phyloP scores from a whole-genome alignment of 78 protist genomes.

The Dictyostelium discoideum region DNA sequence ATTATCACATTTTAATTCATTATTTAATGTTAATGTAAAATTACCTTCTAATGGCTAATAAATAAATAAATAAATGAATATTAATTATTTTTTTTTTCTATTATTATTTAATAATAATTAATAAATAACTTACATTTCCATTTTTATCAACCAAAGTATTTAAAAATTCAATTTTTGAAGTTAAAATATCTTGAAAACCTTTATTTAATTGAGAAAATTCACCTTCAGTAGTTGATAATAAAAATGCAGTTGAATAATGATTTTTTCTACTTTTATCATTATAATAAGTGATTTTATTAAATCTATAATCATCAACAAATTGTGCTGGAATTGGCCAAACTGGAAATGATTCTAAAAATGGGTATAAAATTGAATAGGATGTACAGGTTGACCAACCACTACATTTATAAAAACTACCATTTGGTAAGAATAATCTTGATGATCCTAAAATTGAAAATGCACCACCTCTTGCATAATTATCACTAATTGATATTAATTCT shows the following conservation, averaged over 20 bases:
- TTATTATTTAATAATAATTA: not conserved
- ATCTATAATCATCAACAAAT: not conserved
- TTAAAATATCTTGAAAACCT: not conserved
- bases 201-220: not conserved
- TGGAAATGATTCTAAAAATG: conserved; percentile 14
- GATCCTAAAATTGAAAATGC: conserved; percentile 22
- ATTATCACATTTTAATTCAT: not conserved
- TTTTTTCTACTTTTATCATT: not conserved
- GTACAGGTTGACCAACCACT: conserved; percentile 18
- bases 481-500: not conserved
- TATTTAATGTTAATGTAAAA: not conserved
- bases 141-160: conserved; percentile 1
- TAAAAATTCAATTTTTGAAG: conserved; percentile 6
- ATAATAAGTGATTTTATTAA: not conserved
- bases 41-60: conserved; percentile 26
- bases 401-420: not conserved
- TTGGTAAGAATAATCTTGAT: conserved; percentile 33
- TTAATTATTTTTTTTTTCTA: not conserved
- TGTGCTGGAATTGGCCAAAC: conserved; percentile 63
- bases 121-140: conserved; percentile 9
- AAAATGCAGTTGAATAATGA: conserved; percentile 31
- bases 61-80: not conserved
- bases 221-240: conserved; percentile 23
- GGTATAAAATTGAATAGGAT: not conserved
- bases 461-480: conserved; percentile 4